Percentiles rank a stretch among this genome's conserved stretches.
Evolutionary conservation across 768 basidiomycete genomes (phyloP).

Genomic region (Termitomyces titanicus): DNA sequence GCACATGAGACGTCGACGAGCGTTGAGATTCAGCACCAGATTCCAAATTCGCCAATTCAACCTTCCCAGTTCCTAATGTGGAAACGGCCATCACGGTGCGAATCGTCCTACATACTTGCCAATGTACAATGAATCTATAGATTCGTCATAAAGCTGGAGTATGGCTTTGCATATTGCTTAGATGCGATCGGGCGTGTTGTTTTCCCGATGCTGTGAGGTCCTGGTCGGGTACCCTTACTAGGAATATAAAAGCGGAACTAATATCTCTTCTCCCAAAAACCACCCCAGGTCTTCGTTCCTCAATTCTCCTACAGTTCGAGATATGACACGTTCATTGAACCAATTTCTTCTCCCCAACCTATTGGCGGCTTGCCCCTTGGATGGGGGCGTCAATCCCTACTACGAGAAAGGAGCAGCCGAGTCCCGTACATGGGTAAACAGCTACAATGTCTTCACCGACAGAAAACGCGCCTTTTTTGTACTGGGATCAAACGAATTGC

Average conservation of each 20-base stretch:
- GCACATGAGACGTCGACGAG: constrained; percentile 17
- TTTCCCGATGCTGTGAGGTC: constrained; percentile 19
- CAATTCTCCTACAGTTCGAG: constrained; percentile 8
- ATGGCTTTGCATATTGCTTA: constrained; percentile 18
- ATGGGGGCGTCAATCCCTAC: constrained; percentile 51
- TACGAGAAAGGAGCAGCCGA: constrained; percentile 52
- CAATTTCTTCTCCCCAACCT: constrained; percentile 58
- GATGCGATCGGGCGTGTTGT: constrained; percentile 30
- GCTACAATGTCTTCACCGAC: constrained; percentile 55
- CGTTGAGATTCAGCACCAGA: constrained; percentile 25
- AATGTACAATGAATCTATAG: constrained; percentile 34
- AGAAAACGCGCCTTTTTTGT: constrained; percentile 62
- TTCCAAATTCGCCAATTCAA: constrained; percentile 15
- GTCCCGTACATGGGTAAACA: constrained; percentile 61
- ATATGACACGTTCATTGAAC: constrained; percentile 20
- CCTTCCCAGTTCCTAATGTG: constrained; percentile 17
- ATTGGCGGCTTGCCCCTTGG: constrained; percentile 41
- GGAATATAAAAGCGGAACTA: constrained; percentile 5
- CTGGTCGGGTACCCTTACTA: constrained; percentile 3
- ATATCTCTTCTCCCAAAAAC: not conserved
- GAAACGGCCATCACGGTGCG: constrained; percentile 24
- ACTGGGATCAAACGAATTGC: constrained; percentile 56
- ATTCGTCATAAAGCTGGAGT: constrained; percentile 25
- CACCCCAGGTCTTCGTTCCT: constrained; percentile 1
- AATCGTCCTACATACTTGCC: constrained; percentile 18